These are phyloP conservation scores for Lipomyces orientalis DNA, from an alignment of 805 yeast genomes.

Conservation along the genomic window DNA sequence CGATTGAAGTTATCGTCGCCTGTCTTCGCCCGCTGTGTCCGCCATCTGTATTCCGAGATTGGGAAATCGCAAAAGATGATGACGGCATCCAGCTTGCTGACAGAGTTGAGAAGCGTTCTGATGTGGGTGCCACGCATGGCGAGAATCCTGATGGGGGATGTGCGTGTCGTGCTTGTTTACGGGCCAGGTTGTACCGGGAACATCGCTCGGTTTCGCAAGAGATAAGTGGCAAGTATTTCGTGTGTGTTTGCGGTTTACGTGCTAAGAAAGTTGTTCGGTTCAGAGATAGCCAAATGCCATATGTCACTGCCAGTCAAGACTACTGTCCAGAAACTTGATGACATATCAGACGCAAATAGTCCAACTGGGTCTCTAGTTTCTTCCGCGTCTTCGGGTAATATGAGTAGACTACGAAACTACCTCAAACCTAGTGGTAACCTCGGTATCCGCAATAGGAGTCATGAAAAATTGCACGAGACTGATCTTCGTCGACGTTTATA, in stretches of 20 bases:
- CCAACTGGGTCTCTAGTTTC: background rate
- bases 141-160: background rate
- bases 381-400: constrained; percentile 8
- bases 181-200: constrained; percentile 8
- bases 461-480: constrained; percentile 1
- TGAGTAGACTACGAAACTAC: constrained; percentile 2
- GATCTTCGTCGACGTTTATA: constrained; percentile 6
- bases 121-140: background rate
- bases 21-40: constrained; percentile 31
- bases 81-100: background rate
- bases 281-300: background rate
- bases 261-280: background rate
- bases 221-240: background rate
- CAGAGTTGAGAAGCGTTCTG: background rate
- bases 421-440: background rate
- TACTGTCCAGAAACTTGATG: background rate
- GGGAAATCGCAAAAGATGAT: constrained; percentile 20
- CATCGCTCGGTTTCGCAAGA: constrained; percentile 7
- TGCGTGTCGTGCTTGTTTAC: background rate
- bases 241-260: background rate
- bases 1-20: constrained; percentile 30
- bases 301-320: background rate
- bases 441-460: background rate
- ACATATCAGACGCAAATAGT: background rate
- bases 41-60: constrained; percentile 28